Conservation (phyloP, 306 rosid species). For the Fragaria nilgerrensis region DNA sequence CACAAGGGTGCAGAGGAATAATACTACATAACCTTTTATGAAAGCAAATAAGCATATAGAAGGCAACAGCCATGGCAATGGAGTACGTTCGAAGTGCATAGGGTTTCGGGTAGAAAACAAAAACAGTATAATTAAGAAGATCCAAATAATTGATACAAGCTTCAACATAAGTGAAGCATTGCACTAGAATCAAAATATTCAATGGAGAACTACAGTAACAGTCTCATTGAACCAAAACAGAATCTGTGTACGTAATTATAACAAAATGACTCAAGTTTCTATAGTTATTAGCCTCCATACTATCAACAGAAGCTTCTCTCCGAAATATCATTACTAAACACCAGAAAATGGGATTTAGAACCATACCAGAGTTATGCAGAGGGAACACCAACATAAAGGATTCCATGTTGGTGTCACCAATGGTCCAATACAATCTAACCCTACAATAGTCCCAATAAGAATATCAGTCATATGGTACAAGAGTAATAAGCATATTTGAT, state of each 20-base stretch:
- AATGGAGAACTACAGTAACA: background rate
- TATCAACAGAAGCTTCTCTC: constrained; percentile 46
- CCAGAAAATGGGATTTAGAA: constrained; percentile 74
- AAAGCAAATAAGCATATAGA: constrained; percentile 35
- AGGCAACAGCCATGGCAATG: constrained; percentile 21
- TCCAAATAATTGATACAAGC: background rate
- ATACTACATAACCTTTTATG: constrained; percentile 44
- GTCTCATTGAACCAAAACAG: constrained; percentile 4
- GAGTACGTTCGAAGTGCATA: constrained; percentile 21
- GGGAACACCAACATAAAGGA: constrained; percentile 90
- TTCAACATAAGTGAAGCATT: constrained; percentile 9
- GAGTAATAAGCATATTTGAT: constrained; percentile 47
- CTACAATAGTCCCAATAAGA: constrained; percentile 86
- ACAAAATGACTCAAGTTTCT: background rate
- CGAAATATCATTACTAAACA: constrained; percentile 45
- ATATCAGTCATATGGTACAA: constrained; percentile 67
- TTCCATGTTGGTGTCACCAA: constrained; percentile 89
- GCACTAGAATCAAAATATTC: background rate
- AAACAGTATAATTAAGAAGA: background rate
- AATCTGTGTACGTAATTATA: background rate
- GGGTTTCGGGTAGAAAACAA: background rate
- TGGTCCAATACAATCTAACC: constrained; percentile 83
- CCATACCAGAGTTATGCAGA: constrained; percentile 88
- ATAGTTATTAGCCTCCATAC: constrained; percentile 28
- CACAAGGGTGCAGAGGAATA: constrained; percentile 61